Conservation (phyloP, 495 filamentous ascomycete species). For the Lindgomyces ingoldianus region DNA sequence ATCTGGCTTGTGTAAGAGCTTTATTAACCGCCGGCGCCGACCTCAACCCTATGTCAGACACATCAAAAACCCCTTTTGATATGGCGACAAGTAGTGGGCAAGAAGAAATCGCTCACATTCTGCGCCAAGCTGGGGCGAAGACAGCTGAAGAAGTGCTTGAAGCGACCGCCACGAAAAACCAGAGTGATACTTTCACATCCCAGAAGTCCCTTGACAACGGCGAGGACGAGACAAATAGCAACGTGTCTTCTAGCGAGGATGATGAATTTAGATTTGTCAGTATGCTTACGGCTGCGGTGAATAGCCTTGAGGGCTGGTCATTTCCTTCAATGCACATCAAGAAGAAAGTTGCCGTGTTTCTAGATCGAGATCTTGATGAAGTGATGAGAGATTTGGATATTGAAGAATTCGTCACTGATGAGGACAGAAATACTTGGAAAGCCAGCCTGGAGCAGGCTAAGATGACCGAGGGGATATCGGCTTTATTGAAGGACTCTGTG, state of each 20-base stretch:
- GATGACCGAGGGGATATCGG: not conserved
- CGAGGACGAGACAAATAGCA: not conserved
- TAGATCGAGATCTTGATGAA: not conserved
- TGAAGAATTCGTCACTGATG: not conserved
- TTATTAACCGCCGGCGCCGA: slow-evolving; percentile 35
- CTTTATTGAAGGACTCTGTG: not conserved
- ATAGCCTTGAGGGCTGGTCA: not conserved
- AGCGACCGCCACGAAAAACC: not conserved
- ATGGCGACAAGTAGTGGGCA: not conserved
- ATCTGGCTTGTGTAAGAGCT: slow-evolving; percentile 22
- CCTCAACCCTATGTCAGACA: slow-evolving; percentile 22
- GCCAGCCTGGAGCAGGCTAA: not conserved
- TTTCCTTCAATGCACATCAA: not conserved
- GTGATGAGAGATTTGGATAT: not conserved
- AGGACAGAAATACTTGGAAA: not conserved
- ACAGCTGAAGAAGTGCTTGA: not conserved
- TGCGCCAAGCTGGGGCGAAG: not conserved
- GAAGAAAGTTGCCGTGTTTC: not conserved
- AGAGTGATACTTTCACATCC: not conserved
- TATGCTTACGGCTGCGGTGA: not conserved
- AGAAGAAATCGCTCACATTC: not conserved
- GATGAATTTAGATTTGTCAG: not conserved
- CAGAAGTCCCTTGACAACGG: not conserved
- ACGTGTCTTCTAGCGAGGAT: not conserved
- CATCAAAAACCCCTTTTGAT: slow-evolving; percentile 12